Evolutionary conservation across 176 grass and related monocot species (phyloP), one percentile per base, ranked within the genome.

Genomic region (Elymus sibiricus): DNA sequence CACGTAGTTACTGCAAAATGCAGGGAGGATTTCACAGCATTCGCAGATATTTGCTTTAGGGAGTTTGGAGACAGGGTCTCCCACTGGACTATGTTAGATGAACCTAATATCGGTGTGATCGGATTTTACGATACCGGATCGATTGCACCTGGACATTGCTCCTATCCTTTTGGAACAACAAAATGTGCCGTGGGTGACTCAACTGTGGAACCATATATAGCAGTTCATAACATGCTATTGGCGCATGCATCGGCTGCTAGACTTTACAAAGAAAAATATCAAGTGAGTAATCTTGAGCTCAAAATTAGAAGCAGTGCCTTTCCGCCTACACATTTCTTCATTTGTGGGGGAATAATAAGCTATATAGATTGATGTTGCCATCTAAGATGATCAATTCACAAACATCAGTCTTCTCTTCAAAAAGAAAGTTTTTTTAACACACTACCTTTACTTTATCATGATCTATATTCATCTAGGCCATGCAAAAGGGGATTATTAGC

Each of bases 11-110:
- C 35, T 22, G 15, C 24, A 39, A 34, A 58, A 35, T 64, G 29
- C 83, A 89, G 90, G 35, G 90, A 86, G 9, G 90, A 92, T 53
- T 92, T 92, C 87, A 86, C 75, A 19, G 83, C 38, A 3, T 92
- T 55, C 24, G 87, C 90, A 29, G 84, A 92, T 26, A 75, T 89
- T 17, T 89, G 90, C 79, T 92, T 92, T 66, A 83, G 79, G 19
- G 76, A 86, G 61, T 92, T 92, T 15, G 87, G 90, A 2, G 83
- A 92, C 27, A 74, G 79, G 49, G 90, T 92, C 51, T 70, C 73
- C 2, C 39, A 64, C 25, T 92, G 90, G 90, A 92, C 83, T 10
- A 83, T 79, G 3, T 12, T 92, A 9, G 87, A 63, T 2, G 70
- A 74, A 74, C 70, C 70, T 74, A 74, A 74, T 46, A 40, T 74